Evolutionary conservation across 129 eudicot genomes (phyloP).

Genomic region (Arctium minus): DNA sequence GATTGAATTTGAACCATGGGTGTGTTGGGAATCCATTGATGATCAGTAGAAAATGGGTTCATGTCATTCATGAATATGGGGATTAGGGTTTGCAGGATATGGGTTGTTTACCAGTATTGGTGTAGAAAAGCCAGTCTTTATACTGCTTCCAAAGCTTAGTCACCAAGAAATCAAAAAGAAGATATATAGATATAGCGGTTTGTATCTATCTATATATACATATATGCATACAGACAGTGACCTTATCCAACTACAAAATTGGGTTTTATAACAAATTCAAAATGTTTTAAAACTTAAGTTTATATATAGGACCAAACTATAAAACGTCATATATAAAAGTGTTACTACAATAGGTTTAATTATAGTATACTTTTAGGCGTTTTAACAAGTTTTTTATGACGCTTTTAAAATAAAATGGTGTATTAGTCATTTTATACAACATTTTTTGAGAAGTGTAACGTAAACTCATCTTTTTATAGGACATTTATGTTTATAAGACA

Average conservation of each 20-base stretch:
- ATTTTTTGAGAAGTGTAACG: no score
- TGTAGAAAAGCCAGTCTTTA: slow-evolving; percentile 22
- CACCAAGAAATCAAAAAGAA: slow-evolving; percentile 15
- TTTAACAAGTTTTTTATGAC: no score
- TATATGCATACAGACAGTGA: not conserved
- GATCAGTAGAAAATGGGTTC: slow-evolving; percentile 20
- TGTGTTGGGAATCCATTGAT: slow-evolving; percentile 30
- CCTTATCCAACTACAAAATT: not conserved
- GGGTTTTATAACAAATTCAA: no score
- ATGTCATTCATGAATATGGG: slow-evolving; percentile 23
- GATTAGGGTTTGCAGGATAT: slow-evolving; percentile 8
- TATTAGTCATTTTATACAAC: no score
- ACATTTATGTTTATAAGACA: no score
- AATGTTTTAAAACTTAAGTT: no score
- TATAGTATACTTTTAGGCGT: no score
- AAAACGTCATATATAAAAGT: no score
- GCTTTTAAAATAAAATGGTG: no score
- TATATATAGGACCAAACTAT: no score
- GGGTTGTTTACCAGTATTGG: not conserved
- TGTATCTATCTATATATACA: not conserved
- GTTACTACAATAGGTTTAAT: no score
- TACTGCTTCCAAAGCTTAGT: slow-evolving; percentile 1
- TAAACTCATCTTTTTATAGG: no score
- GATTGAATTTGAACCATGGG: not conserved
- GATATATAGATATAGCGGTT: not conserved